These are phyloP conservation scores for Cicer bijugum DNA, from an alignment of 306 rosid genomes.

Conservation along the genomic window DNA sequence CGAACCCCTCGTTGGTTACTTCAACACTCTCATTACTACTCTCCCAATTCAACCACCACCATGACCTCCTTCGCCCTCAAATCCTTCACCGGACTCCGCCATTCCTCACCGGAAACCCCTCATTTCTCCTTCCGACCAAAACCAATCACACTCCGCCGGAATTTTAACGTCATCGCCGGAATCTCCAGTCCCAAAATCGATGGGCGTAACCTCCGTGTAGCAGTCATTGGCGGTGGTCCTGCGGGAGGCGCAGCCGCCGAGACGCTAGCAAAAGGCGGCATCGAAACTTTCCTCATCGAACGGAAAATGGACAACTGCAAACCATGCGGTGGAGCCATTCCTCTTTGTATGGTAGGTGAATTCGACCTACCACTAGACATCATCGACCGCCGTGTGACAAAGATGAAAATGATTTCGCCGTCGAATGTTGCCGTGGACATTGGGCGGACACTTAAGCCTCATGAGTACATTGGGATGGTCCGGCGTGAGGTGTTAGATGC, in stretches of 20 bases:
- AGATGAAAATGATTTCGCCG: constrained; percentile 99
- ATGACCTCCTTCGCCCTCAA: constrained; percentile 85
- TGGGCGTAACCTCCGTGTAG: constrained; percentile 86
- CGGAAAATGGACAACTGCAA: constrained; percentile 94
- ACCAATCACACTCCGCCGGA: constrained; percentile 43
- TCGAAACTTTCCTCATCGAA: constrained; percentile 84
- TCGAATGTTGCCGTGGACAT: constrained; percentile 96
- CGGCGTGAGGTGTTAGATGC: constrained; percentile 87
- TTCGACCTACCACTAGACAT: constrained; percentile 85
- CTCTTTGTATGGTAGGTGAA: constrained; percentile 97
- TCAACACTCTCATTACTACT: neutral
- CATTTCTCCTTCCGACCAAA: constrained; percentile 49
- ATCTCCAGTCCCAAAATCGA: constrained; percentile 69
- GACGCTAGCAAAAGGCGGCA: constrained; percentile 76
- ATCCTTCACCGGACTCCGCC: constrained; percentile 91
- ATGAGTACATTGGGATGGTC: constrained; percentile 97
- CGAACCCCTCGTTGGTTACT: neutral
- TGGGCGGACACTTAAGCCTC: constrained; percentile 83
- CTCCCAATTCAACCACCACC: neutral
- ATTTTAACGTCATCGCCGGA: constrained; percentile 58
- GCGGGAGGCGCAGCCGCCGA: constrained; percentile 91
- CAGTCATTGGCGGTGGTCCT: constrained; percentile 87
- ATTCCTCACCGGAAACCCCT: constrained; percentile 61
- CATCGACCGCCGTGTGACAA: constrained; percentile 92
- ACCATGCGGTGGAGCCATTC: constrained; percentile 98